Percentiles rank a stretch among this genome's conserved stretches.
These are phyloP conservation scores for Fusarium napiforme DNA, from an alignment of 2,329 filamentous ascomycete species.

Conservation along the genomic window DNA sequence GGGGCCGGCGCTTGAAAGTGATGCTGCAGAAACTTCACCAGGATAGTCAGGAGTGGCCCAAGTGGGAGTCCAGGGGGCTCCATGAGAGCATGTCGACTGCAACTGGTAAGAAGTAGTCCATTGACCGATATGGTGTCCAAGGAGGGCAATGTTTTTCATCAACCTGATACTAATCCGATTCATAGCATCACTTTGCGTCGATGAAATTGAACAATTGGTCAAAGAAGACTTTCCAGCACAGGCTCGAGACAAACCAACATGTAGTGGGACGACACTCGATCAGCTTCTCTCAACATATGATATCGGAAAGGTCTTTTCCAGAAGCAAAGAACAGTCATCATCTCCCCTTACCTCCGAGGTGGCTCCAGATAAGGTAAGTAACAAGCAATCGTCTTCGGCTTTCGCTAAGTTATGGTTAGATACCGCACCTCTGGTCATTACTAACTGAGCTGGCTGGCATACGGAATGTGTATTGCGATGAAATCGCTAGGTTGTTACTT, in stretches of 20 bases:
- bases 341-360: background rate
- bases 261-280: background rate
- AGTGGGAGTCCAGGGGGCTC: background rate
- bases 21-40: background rate
- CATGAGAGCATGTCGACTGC: background rate
- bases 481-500: background rate
- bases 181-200: background rate
- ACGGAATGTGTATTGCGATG: background rate
- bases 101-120: background rate
- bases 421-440: background rate
- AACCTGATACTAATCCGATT: background rate
- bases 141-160: background rate
- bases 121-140: background rate
- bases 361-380: background rate
- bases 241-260: background rate
- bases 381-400: background rate
- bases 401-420: background rate
- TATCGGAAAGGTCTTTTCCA: background rate
- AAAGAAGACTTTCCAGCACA: background rate
- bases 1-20: background rate
- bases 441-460: background rate
- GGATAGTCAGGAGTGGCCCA: background rate
- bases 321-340: background rate
- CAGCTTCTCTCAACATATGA: background rate
- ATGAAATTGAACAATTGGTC: background rate